Conservation (phyloP, 257 asterid species). For the Solanum infundibuliforme region DNA sequence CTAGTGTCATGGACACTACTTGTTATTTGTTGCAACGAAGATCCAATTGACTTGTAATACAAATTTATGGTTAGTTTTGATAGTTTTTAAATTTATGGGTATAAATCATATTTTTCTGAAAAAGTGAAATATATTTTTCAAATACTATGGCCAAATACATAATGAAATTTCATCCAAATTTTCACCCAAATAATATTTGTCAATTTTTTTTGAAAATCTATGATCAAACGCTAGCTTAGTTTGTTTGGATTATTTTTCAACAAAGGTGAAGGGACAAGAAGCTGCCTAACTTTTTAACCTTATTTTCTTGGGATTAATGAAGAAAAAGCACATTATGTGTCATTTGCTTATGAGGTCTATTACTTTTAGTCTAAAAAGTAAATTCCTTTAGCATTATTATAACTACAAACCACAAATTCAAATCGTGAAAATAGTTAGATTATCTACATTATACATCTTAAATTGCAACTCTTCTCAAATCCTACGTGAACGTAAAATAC, state of each 20-base stretch:
- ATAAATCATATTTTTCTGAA: too few relatives aligned
- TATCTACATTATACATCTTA: background rate
- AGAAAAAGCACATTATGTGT: background rate
- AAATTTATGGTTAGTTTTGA: too few relatives aligned
- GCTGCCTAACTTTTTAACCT: background rate
- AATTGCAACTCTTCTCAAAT: background rate
- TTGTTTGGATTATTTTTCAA: background rate
- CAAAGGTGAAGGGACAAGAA: background rate
- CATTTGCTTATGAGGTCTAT: background rate
- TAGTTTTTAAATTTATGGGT: too few relatives aligned
- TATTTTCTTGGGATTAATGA: background rate
- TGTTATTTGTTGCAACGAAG: too few relatives aligned
- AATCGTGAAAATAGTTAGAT: background rate
- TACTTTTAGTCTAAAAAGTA: background rate
- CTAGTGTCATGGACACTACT: too few relatives aligned
- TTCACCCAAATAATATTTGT: too few relatives aligned
- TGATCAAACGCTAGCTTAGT: background rate
- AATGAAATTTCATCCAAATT: too few relatives aligned
- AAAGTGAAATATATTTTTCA: too few relatives aligned
- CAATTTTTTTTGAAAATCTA: too few relatives aligned
- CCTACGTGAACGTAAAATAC: accelerated
- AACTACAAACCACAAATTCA: background rate
- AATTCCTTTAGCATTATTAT: background rate
- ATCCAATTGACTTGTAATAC: too few relatives aligned
- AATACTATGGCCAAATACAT: too few relatives aligned